These are phyloP conservation scores for Lycium barbarum DNA, from an alignment of 257 asterid species.

Conservation along the genomic window DNA sequence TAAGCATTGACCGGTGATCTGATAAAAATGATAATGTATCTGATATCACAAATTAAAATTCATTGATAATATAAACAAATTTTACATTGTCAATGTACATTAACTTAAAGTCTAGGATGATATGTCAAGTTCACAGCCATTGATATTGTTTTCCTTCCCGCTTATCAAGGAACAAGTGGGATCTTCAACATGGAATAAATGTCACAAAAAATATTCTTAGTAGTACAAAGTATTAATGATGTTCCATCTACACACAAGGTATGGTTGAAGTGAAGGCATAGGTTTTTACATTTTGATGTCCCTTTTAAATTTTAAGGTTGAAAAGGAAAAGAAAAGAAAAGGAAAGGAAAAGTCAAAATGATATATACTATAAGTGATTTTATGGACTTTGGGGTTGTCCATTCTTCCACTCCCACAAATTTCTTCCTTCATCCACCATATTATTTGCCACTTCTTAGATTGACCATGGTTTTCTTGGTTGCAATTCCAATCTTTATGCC, in stretches of 20 bases:
- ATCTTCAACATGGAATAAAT: slow-evolving; percentile 16
- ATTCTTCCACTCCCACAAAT: background rate
- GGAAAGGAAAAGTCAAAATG: background rate
- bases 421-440: background rate
- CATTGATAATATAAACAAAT: background rate
- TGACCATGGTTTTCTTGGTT: background rate
- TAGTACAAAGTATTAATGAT: background rate
- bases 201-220: background rate
- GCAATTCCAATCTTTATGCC: background rate
- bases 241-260: slow-evolving; percentile 11
- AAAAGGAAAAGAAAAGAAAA: background rate
- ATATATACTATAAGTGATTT: background rate
- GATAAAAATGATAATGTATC: background rate
- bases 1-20: background rate
- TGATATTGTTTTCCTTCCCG: background rate
- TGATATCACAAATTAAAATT: background rate
- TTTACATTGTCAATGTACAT: background rate
- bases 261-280: slow-evolving; percentile 21
- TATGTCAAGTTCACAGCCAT: background rate
- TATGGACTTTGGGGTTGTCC: slow-evolving; percentile 13
- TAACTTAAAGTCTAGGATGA: background rate
- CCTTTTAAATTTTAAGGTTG: background rate
- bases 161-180: background rate
- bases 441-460: background rate
- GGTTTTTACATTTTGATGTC: background rate